Evolutionary conservation across 805 yeast species (phyloP).

Genomic region (Myxozyma melibiosi): DNA sequence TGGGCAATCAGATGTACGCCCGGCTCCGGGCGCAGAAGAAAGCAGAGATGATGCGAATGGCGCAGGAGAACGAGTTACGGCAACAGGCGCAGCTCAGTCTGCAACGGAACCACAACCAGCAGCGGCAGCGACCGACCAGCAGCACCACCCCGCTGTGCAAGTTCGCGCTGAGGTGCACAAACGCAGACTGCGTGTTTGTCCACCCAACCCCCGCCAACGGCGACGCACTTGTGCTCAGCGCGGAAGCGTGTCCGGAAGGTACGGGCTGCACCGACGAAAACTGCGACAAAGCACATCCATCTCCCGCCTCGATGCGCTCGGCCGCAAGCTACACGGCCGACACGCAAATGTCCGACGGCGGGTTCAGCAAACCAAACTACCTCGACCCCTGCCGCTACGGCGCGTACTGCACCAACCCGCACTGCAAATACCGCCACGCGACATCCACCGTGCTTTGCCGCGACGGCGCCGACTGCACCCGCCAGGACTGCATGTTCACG

Average conservation of each 20-base stretch:
- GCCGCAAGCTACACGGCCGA: background rate
- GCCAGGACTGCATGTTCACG: slow-evolving; percentile 78
- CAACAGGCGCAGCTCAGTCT: too few relatives aligned
- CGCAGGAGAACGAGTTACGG: background rate
- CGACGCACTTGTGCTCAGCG: slow-evolving; percentile 65
- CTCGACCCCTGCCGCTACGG: slow-evolving; percentile 86
- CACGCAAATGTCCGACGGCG: slow-evolving; percentile 30
- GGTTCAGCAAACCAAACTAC: slow-evolving; percentile 36
- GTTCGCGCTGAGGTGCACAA: slow-evolving; percentile 73
- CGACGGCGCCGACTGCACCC: slow-evolving; percentile 74
- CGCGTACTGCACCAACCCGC: slow-evolving; percentile 68
- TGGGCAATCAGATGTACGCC: slow-evolving; percentile 13
- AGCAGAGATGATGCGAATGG: background rate
- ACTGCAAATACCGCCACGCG: slow-evolving; percentile 86
- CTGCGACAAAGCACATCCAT: slow-evolving; percentile 82
- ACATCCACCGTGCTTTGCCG: slow-evolving; percentile 72
- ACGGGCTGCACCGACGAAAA: slow-evolving; percentile 58
- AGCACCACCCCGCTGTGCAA: slow-evolving; percentile 58
- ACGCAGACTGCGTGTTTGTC: slow-evolving; percentile 81
- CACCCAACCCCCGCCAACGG: slow-evolving; percentile 89
- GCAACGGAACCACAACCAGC: too few relatives aligned
- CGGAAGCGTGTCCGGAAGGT: slow-evolving; percentile 78
- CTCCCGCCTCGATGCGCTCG: slow-evolving; percentile 51
- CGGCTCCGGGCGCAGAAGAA: background rate
- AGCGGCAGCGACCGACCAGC: background rate